phyloP scores from a whole-genome alignment of 176 grass and related monocot species.

The Aegilops bicornis region DNA sequence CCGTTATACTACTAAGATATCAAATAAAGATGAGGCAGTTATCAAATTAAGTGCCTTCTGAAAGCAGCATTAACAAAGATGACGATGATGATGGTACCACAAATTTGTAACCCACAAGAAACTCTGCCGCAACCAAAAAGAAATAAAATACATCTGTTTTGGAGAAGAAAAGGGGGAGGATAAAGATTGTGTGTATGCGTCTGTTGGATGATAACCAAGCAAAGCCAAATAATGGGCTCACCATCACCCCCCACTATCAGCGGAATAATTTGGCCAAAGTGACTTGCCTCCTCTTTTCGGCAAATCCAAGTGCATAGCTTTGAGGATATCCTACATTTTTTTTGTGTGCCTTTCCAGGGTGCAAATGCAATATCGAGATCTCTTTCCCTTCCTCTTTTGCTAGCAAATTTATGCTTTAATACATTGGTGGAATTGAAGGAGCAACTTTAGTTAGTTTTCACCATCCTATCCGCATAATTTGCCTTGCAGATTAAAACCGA shows the following conservation, averaged over 20 bases:
- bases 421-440: not conserved
- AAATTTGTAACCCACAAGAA: not conserved
- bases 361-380: not conserved
- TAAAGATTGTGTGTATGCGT: not conserved
- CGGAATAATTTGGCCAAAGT: constrained; percentile 21
- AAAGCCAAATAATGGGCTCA: constrained; percentile 7
- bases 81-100: not conserved
- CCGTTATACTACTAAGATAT: not conserved
- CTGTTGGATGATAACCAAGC: not conserved
- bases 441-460: not conserved
- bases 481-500: not conserved
- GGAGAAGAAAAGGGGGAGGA: not conserved
- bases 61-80: not conserved
- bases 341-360: not conserved
- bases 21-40: not conserved
- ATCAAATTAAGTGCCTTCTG: not conserved
- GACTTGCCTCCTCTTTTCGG: not conserved
- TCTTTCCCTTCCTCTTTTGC: not conserved
- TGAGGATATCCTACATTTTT: not conserved
- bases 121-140: not conserved
- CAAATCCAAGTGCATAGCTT: constrained; percentile 21
- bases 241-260: constrained; percentile 24
- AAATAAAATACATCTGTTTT: not conserved
- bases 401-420: not conserved
- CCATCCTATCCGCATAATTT: not conserved